A percentile compares a stretch with the other conserved stretches of the same genome.
Evolutionary conservation across 2,329 filamentous ascomycete species (phyloP).

Genomic region (Colletotrichum sp.): DNA sequence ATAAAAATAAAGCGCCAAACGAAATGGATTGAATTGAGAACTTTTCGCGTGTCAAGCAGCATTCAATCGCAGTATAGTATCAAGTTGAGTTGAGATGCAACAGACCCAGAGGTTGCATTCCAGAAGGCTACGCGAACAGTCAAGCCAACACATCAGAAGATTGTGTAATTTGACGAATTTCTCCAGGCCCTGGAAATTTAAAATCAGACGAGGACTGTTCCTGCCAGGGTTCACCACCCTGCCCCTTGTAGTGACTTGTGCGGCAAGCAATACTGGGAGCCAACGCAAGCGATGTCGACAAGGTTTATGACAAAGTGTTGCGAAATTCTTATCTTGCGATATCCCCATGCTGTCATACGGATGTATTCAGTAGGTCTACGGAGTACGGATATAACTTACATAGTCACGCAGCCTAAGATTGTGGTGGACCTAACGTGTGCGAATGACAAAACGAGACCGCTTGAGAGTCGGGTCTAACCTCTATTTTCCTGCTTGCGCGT

Average conservation of each 20-base stretch:
- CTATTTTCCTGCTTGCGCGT: not conserved
- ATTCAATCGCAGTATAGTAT: not conserved
- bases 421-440: not conserved
- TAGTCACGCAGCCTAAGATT: not conserved
- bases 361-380: not conserved
- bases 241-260: not conserved
- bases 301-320: not conserved
- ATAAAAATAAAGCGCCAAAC: not conserved
- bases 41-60: not conserved
- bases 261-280: not conserved
- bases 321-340: not conserved
- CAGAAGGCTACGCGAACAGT: not conserved
- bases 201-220: not conserved
- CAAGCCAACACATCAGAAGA: not conserved
- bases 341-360: not conserved
- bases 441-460: not conserved
- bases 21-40: not conserved
- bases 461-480: not conserved
- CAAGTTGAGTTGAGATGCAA: not conserved
- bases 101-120: not conserved
- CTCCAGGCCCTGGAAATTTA: not conserved
- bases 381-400: not conserved
- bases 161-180: not conserved
- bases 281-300: not conserved
- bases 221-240: not conserved